phyloP scores from a whole-genome alignment of 441 rosid genomes.

The Jatropha podagrica region DNA sequence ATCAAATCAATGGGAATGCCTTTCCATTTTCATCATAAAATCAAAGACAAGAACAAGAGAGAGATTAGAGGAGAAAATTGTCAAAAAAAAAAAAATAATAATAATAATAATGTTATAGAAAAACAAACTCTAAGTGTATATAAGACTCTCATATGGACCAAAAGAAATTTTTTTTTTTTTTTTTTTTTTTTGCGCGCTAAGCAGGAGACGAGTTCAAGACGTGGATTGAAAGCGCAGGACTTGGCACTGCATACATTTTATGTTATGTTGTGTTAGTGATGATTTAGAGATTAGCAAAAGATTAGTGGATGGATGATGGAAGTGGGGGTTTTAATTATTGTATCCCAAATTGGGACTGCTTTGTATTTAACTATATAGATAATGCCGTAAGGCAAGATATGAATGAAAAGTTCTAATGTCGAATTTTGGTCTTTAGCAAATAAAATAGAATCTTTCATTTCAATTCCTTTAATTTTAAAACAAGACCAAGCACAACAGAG shows the following conservation, averaged over 20 bases:
- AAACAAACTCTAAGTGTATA: slow-evolving; percentile 38
- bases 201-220: no score
- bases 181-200: no score
- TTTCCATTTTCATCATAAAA: slow-evolving; percentile 8
- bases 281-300: background rate
- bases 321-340: background rate
- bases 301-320: background rate
- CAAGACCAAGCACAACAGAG: no score
- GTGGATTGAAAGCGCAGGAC: no score
- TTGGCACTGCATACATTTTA: no score
- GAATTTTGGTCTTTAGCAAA: background rate
- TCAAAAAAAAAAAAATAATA: no score
- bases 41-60: background rate
- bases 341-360: background rate
- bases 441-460: no score
- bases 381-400: slow-evolving; percentile 24
- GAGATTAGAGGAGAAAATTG: slow-evolving; percentile 1
- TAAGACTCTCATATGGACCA: slow-evolving; percentile 13
- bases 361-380: background rate
- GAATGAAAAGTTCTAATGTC: background rate
- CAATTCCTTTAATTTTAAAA: no score
- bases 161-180: no score
- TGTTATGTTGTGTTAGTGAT: background rate
- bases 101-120: no score
- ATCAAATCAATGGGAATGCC: background rate